Conservation (phyloP, 2,329 filamentous ascomycete species). For the Zymoseptoria tritici region DNA sequence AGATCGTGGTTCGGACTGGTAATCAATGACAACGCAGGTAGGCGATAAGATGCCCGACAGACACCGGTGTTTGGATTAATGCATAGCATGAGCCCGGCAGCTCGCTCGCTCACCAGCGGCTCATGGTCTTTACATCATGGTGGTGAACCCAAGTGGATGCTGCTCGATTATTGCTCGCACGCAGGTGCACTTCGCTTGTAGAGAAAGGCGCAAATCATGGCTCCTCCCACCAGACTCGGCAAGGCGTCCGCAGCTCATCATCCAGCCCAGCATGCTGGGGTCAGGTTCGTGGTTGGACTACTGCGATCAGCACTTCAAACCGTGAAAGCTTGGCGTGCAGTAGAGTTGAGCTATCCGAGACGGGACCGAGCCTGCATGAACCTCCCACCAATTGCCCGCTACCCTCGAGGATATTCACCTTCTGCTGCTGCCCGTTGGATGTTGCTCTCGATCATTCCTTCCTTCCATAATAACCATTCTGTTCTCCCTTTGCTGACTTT, state of each 20-base stretch:
- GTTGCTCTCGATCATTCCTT: background rate
- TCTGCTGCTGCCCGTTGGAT: background rate
- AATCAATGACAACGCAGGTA: background rate
- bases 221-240: too few relatives aligned
- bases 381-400: background rate
- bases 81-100: background rate
- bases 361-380: too few relatives aligned
- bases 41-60: background rate
- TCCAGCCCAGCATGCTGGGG: background rate
- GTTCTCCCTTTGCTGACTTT: background rate
- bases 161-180: background rate
- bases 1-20: background rate
- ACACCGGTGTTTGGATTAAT: background rate
- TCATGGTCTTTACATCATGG: background rate
- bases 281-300: background rate
- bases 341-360: background rate
- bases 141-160: background rate
- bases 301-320: background rate
- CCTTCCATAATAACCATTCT: background rate
- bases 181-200: background rate
- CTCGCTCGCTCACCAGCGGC: background rate
- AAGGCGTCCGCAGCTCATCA: background rate
- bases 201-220: background rate
- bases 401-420: background rate
- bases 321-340: background rate